Evolutionary conservation across 768 basidiomycete genomes (phyloP), one percentile per base, ranked within the genome.

Genomic region (Tubosaeta sp.): DNA sequence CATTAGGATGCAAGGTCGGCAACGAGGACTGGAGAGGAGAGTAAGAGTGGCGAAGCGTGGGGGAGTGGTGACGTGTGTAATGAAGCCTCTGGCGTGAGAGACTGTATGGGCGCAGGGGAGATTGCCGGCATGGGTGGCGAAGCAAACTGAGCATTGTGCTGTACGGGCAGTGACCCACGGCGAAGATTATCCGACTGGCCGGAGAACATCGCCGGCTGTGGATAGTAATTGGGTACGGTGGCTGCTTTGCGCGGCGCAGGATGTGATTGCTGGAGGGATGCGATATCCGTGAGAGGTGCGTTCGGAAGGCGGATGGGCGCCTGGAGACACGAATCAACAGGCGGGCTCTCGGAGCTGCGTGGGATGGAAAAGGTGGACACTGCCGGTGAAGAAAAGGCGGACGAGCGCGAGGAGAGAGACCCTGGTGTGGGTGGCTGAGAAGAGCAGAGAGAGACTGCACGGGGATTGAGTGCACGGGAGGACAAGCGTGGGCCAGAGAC

Each of bases 271-370:
- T 71, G 69, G 4, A 77, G 66, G 6, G 82, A 79, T 2, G 83
- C 82, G 53, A 89, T 80, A 62, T 88, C 87, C 12, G 80, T 77
- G 32, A 88, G 73, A 1, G 86, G 84, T 8, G 85, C 79, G 55
- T 83, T 86, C 14, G 87, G 87, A 8, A 89, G 78, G 32, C 87
- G 81, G 61, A 90, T 90, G 4, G 68, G 68, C 46, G 51, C 60
- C 46, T 70, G 67, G 0, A 56, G 21, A 18, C 80, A 81, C 27
- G 76, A 76, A 51, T 83, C 82, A 27, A 63, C 64, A 2, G 71
- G 61, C 0, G 78, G 78, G 0, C 79, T 79, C 32, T 74, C 73
- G 2, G 79, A 76, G 35, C 74, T 77, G 56, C 82, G 75, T 6
- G 83, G 79, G 22, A 86, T 79, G 30, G 83, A 73, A 71, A 79